Conservation (phyloP, 805 yeast species). For the Debaryomyces tyrocola region DNA sequence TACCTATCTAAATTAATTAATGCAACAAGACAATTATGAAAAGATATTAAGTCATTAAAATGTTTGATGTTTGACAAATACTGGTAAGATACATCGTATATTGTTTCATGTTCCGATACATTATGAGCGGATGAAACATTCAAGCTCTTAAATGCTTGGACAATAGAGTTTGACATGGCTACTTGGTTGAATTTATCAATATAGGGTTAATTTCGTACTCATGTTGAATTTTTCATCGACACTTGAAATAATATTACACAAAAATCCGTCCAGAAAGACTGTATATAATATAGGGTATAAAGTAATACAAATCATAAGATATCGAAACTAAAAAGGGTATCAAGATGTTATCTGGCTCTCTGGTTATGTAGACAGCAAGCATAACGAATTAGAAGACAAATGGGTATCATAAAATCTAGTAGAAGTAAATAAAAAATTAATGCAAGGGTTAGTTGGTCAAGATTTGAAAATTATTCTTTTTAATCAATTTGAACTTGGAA, state of each 20-base stretch:
- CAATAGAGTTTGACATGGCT: conserved; percentile 38
- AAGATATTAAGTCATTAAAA: conserved; percentile 35
- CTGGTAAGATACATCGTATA: conserved; percentile 40
- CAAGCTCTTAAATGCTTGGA: conserved; percentile 42
- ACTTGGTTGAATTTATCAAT: neutral
- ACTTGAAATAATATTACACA: neutral
- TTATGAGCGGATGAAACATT: conserved; percentile 26
- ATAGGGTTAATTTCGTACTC: neutral
- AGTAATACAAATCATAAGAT: too few relatives aligned
- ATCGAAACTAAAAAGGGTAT: too few relatives aligned
- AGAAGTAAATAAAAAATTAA: too few relatives aligned
- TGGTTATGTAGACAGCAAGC: too few relatives aligned
- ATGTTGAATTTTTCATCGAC: neutral
- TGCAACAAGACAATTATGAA: conserved; percentile 52
- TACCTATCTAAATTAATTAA: conserved; percentile 61
- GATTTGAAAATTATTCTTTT: conserved; percentile 30
- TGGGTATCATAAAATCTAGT: too few relatives aligned
- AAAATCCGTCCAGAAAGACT: neutral
- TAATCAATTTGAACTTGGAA: conserved; percentile 32
- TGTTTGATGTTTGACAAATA: conserved; percentile 39
- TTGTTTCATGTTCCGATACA: conserved; percentile 32
- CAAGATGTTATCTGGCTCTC: too few relatives aligned
- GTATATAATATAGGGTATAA: too few relatives aligned
- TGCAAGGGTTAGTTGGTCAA: conserved; percentile 12
- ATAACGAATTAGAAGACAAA: too few relatives aligned